Percentiles rank a stretch among this genome's conserved stretches.
phyloP scores from a whole-genome alignment of 805 yeast genomes.

The Yarrowia deformans region DNA sequence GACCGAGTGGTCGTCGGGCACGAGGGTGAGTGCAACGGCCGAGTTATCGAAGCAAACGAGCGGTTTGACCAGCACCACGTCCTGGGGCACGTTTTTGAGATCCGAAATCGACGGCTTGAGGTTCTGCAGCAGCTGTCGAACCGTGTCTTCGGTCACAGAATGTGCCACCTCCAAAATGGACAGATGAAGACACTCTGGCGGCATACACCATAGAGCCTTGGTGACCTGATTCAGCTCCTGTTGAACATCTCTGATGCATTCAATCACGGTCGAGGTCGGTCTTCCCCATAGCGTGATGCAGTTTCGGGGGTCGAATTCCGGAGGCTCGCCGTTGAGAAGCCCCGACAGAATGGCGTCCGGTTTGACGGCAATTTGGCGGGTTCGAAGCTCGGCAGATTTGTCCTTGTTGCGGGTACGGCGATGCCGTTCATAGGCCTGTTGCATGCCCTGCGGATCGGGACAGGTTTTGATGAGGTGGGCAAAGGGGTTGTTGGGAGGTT shows the following conservation, averaged over 20 bases:
- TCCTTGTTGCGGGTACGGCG: conserved; percentile 32
- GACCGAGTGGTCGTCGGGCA: conserved; percentile 5
- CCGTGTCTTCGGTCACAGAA: conserved; percentile 27
- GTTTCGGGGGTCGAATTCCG: conserved; percentile 35
- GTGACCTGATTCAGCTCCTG: conserved; percentile 4
- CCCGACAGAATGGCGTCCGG: conserved; percentile 28
- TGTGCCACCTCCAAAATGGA: conserved; percentile 40
- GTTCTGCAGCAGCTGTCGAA: background rate
- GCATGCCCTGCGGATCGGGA: conserved; percentile 22
- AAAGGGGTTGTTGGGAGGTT: conserved; percentile 14
- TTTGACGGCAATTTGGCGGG: conserved; percentile 13
- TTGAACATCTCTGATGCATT: conserved; percentile 10
- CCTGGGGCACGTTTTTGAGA: conserved; percentile 15
- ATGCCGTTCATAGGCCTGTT: conserved; percentile 35
- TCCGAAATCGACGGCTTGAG: conserved; percentile 7
- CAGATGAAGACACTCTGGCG: conserved; percentile 37
- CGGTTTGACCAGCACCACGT: conserved; percentile 28
- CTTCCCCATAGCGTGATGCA: conserved; percentile 35
- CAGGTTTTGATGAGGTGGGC: conserved; percentile 18
- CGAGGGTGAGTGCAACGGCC: conserved; percentile 39
- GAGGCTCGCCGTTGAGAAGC: conserved; percentile 24
- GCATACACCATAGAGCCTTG: conserved; percentile 38
- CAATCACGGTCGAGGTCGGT: conserved; percentile 9
- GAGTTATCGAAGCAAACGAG: conserved; percentile 37
- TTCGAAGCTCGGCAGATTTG: conserved; percentile 12